Evolutionary conservation across 148 eudicot genomes (phyloP), one percentile per base, ranked within the genome.

Genomic region (Talinum fruticosum): DNA sequence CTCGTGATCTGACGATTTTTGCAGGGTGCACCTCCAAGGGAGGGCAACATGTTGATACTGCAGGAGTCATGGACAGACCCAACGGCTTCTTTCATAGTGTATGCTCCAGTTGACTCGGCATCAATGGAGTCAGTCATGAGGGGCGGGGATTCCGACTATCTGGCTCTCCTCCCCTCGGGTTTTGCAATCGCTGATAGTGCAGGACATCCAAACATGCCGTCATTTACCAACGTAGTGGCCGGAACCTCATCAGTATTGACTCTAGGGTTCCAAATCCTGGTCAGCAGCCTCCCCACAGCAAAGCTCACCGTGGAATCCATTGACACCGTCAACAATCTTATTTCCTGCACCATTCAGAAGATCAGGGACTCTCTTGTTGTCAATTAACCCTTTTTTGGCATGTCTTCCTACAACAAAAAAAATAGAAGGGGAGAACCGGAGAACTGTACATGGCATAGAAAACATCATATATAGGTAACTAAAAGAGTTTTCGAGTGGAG

Each of bases 91-190:
- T 80, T 84, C 71, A 78, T 86, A 24, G 89, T 84, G 23, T 86
- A 84, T 66, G 83, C 85, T 26, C 89, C 87, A 3, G 83, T 86
- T 38, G 85, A 86, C 78, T 71, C 76, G 5, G n/a, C 77, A 32
- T 79, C 85, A 19, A 79, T 86, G 59, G 76, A 75, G 21, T 30
- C 77, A 2, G 82, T 84, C 37, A 69, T 84, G 64, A 67, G 75
- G 37, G 89, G 89, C 4, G 87, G 91, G 21, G 93, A 92, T 73
- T 82, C 91, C 0, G 72, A 86, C 73, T 71, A 73, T 19, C 78
- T 92, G 62, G 86, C 85, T 35, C 75, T 92, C 35, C 71, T 90
- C 29, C 97, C 98, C 37, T 92, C 93, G 10, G 98, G 98, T 10
- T 90, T 92, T 59, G 84, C 91, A 24, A 83, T 94, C 2, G 74